These are phyloP conservation scores for Suillus subaureus DNA, from an alignment of 768 basidiomycete genomes.

Conservation along the genomic window DNA sequence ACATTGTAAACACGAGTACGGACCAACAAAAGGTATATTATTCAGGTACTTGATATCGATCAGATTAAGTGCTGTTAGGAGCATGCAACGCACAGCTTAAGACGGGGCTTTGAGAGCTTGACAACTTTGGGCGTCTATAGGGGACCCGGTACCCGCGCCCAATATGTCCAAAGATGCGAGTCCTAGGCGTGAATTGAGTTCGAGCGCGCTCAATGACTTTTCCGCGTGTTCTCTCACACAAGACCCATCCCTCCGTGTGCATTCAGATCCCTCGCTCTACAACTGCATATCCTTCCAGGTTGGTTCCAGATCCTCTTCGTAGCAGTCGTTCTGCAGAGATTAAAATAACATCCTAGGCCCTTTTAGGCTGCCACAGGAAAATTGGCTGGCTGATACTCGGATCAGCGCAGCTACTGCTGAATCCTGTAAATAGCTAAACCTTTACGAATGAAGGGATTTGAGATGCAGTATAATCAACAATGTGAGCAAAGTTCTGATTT, in stretches of 20 bases:
- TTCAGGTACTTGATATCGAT: not conserved
- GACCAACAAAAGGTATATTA: not conserved
- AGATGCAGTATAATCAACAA: conserved; percentile 36
- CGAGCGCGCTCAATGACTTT: conserved; percentile 5
- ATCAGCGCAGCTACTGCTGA: not conserved
- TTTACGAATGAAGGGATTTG: not conserved
- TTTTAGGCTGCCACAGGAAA: not conserved
- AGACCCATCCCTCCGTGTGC: not conserved
- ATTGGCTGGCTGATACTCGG: not conserved
- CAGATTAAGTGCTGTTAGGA: not conserved
- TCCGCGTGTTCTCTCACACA: conserved; percentile 7
- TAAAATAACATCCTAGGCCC: too few relatives aligned
- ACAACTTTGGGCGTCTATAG: not conserved
- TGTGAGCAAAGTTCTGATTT: conserved; percentile 17
- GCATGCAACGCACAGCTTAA: not conserved
- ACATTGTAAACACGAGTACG: not conserved
- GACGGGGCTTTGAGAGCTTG: not conserved
- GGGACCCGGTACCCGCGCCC: not conserved
- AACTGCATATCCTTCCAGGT: not conserved
- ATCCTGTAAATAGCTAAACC: not conserved
- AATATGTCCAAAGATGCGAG: not conserved
- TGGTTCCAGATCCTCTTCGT: not conserved
- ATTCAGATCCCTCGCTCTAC: too few relatives aligned
- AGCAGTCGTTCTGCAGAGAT: too few relatives aligned
- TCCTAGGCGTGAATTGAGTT: not conserved